A percentile compares a stretch with the other conserved stretches of the same genome.
Evolutionary conservation across 768 basidiomycete species (phyloP).

Genomic region (Nidularia sp.): DNA sequence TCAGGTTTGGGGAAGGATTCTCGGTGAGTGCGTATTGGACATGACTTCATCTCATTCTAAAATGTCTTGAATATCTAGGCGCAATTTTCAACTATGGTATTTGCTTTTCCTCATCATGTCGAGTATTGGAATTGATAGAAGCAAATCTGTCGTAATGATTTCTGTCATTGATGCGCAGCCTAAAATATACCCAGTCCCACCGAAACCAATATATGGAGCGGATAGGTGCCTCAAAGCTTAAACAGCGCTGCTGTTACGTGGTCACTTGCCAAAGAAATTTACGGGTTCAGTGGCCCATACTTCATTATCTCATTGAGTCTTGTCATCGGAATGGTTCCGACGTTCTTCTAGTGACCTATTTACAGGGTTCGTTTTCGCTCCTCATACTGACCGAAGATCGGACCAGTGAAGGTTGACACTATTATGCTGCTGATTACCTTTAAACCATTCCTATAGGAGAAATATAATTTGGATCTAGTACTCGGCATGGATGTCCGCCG

Average conservation of each 20-base stretch:
- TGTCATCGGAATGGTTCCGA: conserved; percentile 49
- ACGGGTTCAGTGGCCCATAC: conserved; percentile 50
- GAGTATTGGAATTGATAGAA: not conserved
- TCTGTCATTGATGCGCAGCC: conserved; percentile 50
- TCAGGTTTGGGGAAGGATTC: conserved; percentile 62
- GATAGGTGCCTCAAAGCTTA: conserved; percentile 44
- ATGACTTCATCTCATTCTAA: too few species aligned
- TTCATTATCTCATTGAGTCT: conserved; percentile 51
- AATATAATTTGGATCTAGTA: conserved; percentile 15
- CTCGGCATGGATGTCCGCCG: conserved; percentile 40
- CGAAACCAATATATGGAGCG: conserved; percentile 63
- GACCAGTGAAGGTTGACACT: conserved; percentile 42
- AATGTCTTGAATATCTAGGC: conserved; percentile 13
- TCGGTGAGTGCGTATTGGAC: conserved; percentile 26
- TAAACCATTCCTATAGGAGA: too few species aligned
- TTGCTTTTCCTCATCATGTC: not conserved
- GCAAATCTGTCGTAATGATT: conserved; percentile 49
- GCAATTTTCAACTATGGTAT: conserved; percentile 34
- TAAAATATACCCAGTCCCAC: conserved; percentile 40
- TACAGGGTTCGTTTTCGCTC: conserved; percentile 31
- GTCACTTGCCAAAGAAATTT: conserved; percentile 58
- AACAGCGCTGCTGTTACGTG: conserved; percentile 62
- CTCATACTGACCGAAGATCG: conserved; percentile 43
- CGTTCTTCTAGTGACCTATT: conserved; percentile 52
- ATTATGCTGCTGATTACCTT: conserved; percentile 57